Evolutionary conservation across 352 stramenopile species (phyloP).

Genomic region (Hyaloperonospora brassicae): DNA sequence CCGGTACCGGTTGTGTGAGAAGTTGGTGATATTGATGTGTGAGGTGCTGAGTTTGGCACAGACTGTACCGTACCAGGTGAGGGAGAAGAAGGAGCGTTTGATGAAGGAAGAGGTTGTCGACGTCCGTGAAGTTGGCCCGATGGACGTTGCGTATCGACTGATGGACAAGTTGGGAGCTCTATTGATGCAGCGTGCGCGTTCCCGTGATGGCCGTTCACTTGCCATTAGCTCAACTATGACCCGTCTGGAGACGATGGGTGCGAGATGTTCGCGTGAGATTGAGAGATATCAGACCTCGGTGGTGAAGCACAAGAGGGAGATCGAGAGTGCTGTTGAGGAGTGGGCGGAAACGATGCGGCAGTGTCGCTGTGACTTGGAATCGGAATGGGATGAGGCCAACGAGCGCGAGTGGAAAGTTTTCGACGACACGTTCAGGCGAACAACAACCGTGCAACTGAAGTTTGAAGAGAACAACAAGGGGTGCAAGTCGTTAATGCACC

Average conservation of each 20-base stretch:
- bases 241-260: constrained; percentile 5
- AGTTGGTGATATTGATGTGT: constrained; percentile 15
- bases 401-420: constrained; percentile 5
- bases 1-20: constrained; percentile 5
- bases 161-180: constrained; percentile 16
- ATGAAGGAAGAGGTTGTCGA: constrained; percentile 6
- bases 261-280: constrained; percentile 2
- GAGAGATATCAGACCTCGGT: not conserved
- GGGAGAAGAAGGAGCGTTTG: not conserved
- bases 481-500: constrained; percentile 3
- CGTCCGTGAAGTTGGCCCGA: not conserved
- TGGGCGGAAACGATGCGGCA: constrained; percentile 4
- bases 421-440: constrained; percentile 10
- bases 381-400: not conserved
- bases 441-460: not conserved
- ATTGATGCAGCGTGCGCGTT: constrained; percentile 2
- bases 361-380: constrained; percentile 1
- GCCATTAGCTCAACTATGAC: constrained; percentile 8
- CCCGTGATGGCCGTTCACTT: not conserved
- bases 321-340: constrained; percentile 3
- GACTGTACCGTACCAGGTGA: not conserved
- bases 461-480: constrained; percentile 1
- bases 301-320: not conserved
- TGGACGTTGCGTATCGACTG: constrained; percentile 1
- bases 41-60: constrained; percentile 23